These are phyloP conservation scores for Metschnikowia kofuensis DNA, from an alignment of 805 yeast genomes.

Conservation along the genomic window DNA sequence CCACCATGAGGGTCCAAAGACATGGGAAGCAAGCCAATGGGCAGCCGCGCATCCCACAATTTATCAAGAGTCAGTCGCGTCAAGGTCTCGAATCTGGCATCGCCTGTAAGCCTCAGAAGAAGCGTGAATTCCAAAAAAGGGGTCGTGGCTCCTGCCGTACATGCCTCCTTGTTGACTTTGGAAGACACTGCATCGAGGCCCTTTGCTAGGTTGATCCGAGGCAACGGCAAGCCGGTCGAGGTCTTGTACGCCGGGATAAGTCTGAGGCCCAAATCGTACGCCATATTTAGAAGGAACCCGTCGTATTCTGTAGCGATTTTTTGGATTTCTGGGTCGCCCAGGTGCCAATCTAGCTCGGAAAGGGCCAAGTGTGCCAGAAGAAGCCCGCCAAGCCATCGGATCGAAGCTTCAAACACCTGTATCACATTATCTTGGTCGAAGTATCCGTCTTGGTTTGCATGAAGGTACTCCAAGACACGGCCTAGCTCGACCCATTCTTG, in stretches of 20 bases:
- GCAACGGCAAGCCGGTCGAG: conserved; percentile 64
- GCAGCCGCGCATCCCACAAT: conserved; percentile 66
- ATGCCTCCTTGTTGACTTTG: conserved; percentile 57
- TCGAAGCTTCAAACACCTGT: conserved; percentile 86
- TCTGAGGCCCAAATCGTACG: conserved; percentile 71
- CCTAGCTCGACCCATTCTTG: conserved; percentile 58
- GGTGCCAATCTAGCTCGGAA: conserved; percentile 22
- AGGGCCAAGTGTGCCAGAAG: conserved; percentile 66
- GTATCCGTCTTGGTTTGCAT: conserved; percentile 36
- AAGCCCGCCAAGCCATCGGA: conserved; percentile 79
- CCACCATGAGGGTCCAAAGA: conserved; percentile 60
- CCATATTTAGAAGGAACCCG: conserved; percentile 69
- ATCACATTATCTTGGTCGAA: conserved; percentile 69
- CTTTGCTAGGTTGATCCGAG: conserved; percentile 64
- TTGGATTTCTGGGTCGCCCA: not conserved
- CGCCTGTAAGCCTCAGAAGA: conserved; percentile 71
- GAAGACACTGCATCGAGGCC: conserved; percentile 50
- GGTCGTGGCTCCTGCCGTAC: conserved; percentile 85
- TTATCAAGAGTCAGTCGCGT: conserved; percentile 62
- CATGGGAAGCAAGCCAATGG: conserved; percentile 71
- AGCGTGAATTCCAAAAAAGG: conserved; percentile 79
- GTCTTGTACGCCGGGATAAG: conserved; percentile 70
- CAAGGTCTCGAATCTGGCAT: conserved; percentile 61
- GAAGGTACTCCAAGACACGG: conserved; percentile 26
- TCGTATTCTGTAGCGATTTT: conserved; percentile 46